These are phyloP conservation scores for Laguncularia racemosa DNA, from an alignment of 345 rosid species.

Conservation along the genomic window DNA sequence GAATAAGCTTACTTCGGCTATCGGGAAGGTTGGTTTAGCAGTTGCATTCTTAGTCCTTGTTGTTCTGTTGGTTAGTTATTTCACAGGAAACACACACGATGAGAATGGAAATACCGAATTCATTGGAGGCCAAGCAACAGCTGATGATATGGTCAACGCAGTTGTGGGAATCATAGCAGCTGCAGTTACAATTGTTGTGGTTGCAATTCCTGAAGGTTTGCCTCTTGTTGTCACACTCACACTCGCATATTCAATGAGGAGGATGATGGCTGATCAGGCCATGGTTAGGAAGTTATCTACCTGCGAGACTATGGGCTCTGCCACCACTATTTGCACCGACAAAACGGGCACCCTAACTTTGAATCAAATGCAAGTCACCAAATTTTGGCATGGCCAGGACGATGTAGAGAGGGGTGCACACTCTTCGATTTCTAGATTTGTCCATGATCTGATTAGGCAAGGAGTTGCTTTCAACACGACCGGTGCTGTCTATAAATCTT, in stretches of 20 bases:
- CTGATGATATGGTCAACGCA: conserved; percentile 37
- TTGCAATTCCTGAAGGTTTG: conserved; percentile 76
- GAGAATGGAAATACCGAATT: conserved; percentile 39
- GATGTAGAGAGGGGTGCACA: conserved; percentile 1
- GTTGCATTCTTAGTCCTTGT: conserved; percentile 63
- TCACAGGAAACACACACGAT: conserved; percentile 56
- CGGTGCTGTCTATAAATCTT: conserved; percentile 32
- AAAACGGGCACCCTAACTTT: conserved; percentile 52
- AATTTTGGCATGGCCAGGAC: conserved; percentile 43
- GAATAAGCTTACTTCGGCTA: conserved; percentile 51
- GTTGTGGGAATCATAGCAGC: conserved; percentile 60
- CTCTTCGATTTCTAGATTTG: conserved; percentile 20
- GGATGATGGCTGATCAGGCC: conserved; percentile 78
- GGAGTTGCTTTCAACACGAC: conserved; percentile 66
- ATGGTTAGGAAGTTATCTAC: conserved; percentile 52
- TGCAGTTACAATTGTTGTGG: conserved; percentile 79
- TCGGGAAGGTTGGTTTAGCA: conserved; percentile 57
- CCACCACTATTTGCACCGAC: conserved; percentile 48
- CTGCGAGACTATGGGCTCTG: conserved; percentile 54
- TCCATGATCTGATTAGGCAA: conserved; percentile 40
- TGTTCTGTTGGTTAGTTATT: conserved; percentile 51
- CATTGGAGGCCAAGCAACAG: conserved; percentile 32
- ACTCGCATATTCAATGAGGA: conserved; percentile 74
- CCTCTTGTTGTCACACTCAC: conserved; percentile 79
- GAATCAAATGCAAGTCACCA: conserved; percentile 32